Base-by-base conservation (phyloP, 2,329 filamentous ascomycete species). In the Curvularia hawaiiensis region DNA sequence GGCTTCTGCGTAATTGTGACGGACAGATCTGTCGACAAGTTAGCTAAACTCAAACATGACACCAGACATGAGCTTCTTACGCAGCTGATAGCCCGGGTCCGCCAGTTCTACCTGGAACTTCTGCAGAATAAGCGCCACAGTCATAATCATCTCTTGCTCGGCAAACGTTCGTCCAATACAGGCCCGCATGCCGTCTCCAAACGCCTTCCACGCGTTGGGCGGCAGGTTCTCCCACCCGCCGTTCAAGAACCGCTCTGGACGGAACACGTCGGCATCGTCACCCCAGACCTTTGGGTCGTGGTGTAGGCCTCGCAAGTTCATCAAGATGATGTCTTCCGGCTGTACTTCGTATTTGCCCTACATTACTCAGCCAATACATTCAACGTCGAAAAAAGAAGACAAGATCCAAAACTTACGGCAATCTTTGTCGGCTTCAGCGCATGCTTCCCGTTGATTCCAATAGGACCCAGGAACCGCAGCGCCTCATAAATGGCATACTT, bases 111-210 rank as follows among this genome's bases (percentile, higher is more conserved):
- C 85, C 63, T 90, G 84, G 77, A 92, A 91, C 66, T 88, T 90
- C 66, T 91, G 89, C 56, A 92, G 78, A 12, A 91, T 64, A 18
- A 69, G 56, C 9, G 67, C 59, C 2, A 67, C 50, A n/a, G 58
- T 54, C 38, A 70, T 59, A 4, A 66, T 56, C 64, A 67, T 63
- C 44, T 93, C 90, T 69, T 93, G 90, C 87, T 87, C 90, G 1
- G 90, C 89, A 70, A 92, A 92, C 0, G 85, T 82, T 1, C 89
- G 79, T 4, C 90, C 90, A 59, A 92, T 92, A 64, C 90, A 93
- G 1, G 80, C 87, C 52, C 90, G 79, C 61, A 83, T 80, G 1
- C 90, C 90, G 56, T 90, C 89, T 1, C 90, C 90, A 64, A 92
- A 93, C 3, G 90, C 88, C 75, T 76, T 68, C 26, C 57, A 59